These are phyloP conservation scores for Colletotrichum cuscutae DNA, from an alignment of 2,329 filamentous ascomycete species.

Conservation along the genomic window DNA sequence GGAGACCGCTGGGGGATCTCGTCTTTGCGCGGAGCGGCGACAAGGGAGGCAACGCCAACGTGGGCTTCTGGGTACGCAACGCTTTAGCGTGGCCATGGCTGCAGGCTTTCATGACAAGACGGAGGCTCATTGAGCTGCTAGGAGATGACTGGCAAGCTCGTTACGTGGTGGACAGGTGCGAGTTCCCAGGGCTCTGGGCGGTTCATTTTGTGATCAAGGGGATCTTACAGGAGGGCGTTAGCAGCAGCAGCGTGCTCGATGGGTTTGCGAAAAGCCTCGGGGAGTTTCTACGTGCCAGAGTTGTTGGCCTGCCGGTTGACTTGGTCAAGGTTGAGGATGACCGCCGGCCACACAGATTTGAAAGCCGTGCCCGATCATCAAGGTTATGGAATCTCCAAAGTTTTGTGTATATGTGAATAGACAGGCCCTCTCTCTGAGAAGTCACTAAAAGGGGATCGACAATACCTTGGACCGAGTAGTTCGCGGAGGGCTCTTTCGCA, in stretches of 20 bases:
- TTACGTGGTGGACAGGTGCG: conserved; percentile 55
- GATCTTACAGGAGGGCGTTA: conserved; percentile 55
- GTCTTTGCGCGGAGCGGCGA: conserved; percentile 46
- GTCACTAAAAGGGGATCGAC: neutral
- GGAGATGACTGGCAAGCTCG: conserved; percentile 54
- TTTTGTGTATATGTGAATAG: neutral
- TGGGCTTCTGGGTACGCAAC: conserved; percentile 49
- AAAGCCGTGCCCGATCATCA: neutral
- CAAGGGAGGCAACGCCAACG: conserved; percentile 47
- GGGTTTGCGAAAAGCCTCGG: conserved; percentile 62
- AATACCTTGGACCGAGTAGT: neutral
- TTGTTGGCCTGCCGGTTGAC: conserved; percentile 41
- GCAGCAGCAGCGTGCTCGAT: conserved; percentile 58
- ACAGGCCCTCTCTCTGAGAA: no score
- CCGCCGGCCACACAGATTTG: conserved; percentile 8
- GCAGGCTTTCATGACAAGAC: conserved; percentile 48
- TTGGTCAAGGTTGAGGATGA: conserved; percentile 38
- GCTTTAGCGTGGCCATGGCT: conserved; percentile 53
- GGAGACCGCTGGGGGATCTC: conserved; percentile 43
- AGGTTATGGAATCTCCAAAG: neutral
- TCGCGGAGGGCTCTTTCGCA: neutral
- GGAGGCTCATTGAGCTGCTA: conserved; percentile 50
- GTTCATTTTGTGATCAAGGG: conserved; percentile 60
- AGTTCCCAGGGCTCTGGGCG: conserved; percentile 53
- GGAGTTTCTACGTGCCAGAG: conserved; percentile 54